Conservation (phyloP, 1,139 yeast species). For the Debaryomyces robertsiae region DNA sequence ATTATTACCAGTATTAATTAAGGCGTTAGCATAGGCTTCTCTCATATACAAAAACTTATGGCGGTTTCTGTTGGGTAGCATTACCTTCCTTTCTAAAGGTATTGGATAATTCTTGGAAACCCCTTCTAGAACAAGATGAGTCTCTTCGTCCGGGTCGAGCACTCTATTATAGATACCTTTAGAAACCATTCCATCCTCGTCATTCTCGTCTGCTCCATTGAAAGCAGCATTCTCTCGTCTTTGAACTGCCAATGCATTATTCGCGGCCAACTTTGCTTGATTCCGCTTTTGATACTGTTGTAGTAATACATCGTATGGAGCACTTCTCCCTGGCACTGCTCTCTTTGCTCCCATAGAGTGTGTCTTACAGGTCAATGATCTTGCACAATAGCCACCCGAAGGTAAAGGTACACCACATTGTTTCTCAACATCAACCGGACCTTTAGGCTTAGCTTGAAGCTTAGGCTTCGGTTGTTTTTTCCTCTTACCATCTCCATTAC, state of each 20-base stretch:
- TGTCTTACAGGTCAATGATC: slow-evolving; percentile 94
- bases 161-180: slow-evolving; percentile 30
- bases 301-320: slow-evolving; percentile 84
- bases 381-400: slow-evolving; percentile 90
- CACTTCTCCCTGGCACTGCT: slow-evolving; percentile 90
- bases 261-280: slow-evolving; percentile 87
- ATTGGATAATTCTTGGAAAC: slow-evolving; percentile 76
- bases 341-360: slow-evolving; percentile 98
- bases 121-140: slow-evolving; percentile 92
- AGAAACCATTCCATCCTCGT: slow-evolving; percentile 20
- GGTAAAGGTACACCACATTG: slow-evolving; percentile 97
- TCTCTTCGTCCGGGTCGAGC: slow-evolving; percentile 84
- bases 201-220: slow-evolving; percentile 29
- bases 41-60: slow-evolving; percentile 79
- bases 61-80: slow-evolving; percentile 71
- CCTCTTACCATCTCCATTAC: slow-evolving; percentile 29
- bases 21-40: slow-evolving; percentile 72
- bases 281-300: slow-evolving; percentile 91
- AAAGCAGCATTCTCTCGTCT: slow-evolving; percentile 49
- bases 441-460: slow-evolving; percentile 63
- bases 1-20: slow-evolving; percentile 41
- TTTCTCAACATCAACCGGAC: slow-evolving; percentile 88
- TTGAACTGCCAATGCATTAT: slow-evolving; percentile 67
- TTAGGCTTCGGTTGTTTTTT: slow-evolving; percentile 53
- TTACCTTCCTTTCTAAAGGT: slow-evolving; percentile 77